Percentiles rank a stretch among this genome's conserved stretches.
These are phyloP conservation scores for Perilla frutescens DNA, from an alignment of 257 asterid genomes.

Conservation along the genomic window DNA sequence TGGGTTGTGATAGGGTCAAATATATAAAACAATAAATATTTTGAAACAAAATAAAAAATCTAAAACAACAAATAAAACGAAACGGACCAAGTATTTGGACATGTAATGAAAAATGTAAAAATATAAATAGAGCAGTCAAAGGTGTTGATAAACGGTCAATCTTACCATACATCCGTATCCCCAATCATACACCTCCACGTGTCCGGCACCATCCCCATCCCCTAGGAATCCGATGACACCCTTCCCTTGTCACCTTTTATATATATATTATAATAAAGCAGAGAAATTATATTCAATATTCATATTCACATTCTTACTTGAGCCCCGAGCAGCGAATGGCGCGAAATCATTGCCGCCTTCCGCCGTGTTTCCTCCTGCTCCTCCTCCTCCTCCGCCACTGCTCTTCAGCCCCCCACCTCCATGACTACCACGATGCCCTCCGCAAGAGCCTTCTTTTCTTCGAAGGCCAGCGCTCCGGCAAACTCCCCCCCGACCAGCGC, in stretches of 20 bases:
- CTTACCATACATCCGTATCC: slow-evolving; percentile 36
- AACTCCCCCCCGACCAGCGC: slow-evolving; percentile 81
- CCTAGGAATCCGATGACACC: slow-evolving; percentile 65
- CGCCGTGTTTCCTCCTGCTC: slow-evolving; percentile 40
- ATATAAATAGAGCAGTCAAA: slow-evolving; percentile 48
- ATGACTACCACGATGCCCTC: slow-evolving; percentile 81
- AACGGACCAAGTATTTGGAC: too few species aligned
- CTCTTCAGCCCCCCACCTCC: slow-evolving; percentile 50
- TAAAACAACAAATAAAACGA: too few species aligned
- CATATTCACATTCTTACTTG: slow-evolving; percentile 32
- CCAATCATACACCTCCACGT: slow-evolving; percentile 46
- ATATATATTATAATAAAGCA: slow-evolving; percentile 18
- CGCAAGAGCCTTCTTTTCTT: slow-evolving; percentile 84
- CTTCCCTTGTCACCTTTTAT: slow-evolving; percentile 8
- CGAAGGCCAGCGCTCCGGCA: slow-evolving; percentile 96
- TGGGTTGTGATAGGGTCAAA: too few species aligned
- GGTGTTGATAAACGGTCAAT: slow-evolving; percentile 40
- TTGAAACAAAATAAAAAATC: too few species aligned
- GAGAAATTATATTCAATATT: too few species aligned
- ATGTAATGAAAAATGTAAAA: too few species aligned
- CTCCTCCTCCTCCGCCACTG: slow-evolving; percentile 29
- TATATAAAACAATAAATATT: too few species aligned
- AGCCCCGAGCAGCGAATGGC: slow-evolving; percentile 63
- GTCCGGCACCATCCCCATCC: slow-evolving; percentile 28
- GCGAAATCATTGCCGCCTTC: slow-evolving; percentile 51